Evolutionary conservation across 2,329 filamentous ascomycete species (phyloP), one percentile per base, ranked within the genome.

Genomic region (Sarocladiaceae sp.): DNA sequence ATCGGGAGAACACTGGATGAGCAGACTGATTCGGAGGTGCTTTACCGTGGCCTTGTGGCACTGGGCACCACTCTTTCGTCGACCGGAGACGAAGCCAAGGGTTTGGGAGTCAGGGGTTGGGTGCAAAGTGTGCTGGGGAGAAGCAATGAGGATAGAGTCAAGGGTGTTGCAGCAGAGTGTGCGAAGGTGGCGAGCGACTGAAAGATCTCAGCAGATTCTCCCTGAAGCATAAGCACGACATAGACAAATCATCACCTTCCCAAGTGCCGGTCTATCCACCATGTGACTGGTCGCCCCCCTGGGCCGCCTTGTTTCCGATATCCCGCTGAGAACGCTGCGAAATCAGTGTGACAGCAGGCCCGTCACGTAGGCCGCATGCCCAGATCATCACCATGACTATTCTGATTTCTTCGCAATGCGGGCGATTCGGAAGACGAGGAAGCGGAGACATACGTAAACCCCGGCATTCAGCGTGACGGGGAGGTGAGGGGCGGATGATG

Each of bases 41-140:
- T 93, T 3, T 97, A 90, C 60, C 80, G 93, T 18, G 80, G 80
- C 0, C 72, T 97, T 5, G 86, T 95, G 6, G 88, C 87, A 0
- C 65, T 91, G 1, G 94, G 93, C 1, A 98, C 90, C 1, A 60
- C 47, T 61, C 88, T 60, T 19, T 85, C 12, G 72, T 80, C n/a
- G 67, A 66, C 64, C 1, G 63, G 61, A 42, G 64, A 64, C 2
- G 65, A 66, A 49, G 68, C 64, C 26, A 67, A 58, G 54, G 67
- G 64, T 21, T 53, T 74, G 4, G 65, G 63, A 1, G 65, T 69
- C 6, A 58, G 62, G 4, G 52, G 53, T 11, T 68, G 67, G 60
- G 61, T 76, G 10, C 58, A 61, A 12, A 58, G 58, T 3, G 72
- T 69, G 11, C 63, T 66, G n/a, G 66, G 61, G 37, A 68, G 64